phyloP scores from a whole-genome alignment of 306 rosid species.

The Begonia masoniana region DNA sequence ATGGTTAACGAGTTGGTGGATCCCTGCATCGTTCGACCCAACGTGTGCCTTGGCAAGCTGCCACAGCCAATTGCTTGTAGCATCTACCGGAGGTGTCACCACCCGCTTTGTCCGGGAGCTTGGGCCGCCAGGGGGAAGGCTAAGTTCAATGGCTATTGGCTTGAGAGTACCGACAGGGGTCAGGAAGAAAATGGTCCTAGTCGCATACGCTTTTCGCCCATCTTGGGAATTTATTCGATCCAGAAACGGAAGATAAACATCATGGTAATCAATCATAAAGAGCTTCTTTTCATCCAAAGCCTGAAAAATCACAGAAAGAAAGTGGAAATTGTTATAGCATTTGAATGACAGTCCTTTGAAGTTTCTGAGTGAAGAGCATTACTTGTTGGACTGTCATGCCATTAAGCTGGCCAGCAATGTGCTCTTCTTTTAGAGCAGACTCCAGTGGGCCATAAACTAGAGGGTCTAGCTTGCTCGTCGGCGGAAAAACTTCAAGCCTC shows the following conservation, averaged over 20 bases:
- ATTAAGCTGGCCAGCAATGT: conserved; percentile 51
- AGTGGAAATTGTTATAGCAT: not conserved
- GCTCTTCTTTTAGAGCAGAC: conserved; percentile 85
- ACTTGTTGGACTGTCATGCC: conserved; percentile 95
- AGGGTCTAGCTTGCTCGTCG: conserved; percentile 77
- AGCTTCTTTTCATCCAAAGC: conserved; percentile 60
- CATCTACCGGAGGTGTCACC: conserved; percentile 58
- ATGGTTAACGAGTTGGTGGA: conserved; percentile 89
- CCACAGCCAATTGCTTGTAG: conserved; percentile 80
- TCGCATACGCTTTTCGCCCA: conserved; percentile 85
- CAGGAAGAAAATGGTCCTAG: conserved; percentile 59
- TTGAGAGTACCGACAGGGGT: conserved; percentile 59
- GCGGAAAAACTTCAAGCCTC: conserved; percentile 67
- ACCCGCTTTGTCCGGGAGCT: conserved; percentile 48
- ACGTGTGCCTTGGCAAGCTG: conserved; percentile 92
- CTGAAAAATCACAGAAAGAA: conserved; percentile 17
- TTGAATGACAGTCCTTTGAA: not conserved
- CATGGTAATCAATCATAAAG: conserved; percentile 76
- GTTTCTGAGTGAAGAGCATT: not conserved
- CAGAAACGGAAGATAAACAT: conserved; percentile 68
- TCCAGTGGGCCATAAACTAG: conserved; percentile 49
- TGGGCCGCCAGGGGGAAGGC: conserved; percentile 56
- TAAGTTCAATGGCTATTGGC: conserved; percentile 88
- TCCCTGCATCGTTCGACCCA: conserved; percentile 83
- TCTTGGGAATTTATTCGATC: conserved; percentile 72